Percentiles rank a stretch among this genome's conserved stretches.
Evolutionary conservation across 176 grass and related monocot species (phyloP).

Genomic region (Sorghum bicolor): Sorghum_bicolor_NCBIv3 NC_012872.2:2360001-2360500

Average conservation of each 20-base stretch:
- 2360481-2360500: background rate
- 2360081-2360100: background rate
- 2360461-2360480: background rate
- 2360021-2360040: background rate
- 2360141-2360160: background rate
- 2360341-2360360: background rate
- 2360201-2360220: background rate
- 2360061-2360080: background rate
- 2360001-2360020: background rate
- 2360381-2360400: background rate
- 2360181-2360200: background rate
- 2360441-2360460: background rate
- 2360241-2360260: background rate
- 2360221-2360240: background rate
- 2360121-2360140: slow-evolving; percentile 25
- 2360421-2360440: background rate
- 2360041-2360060: too few relatives aligned
- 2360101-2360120: background rate
- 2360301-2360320: background rate
- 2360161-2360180: background rate
- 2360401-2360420: background rate
- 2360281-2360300: background rate
- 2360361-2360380: background rate
- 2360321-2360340: background rate
- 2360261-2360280: background rate